Evolutionary conservation across 2,329 filamentous ascomycete species (phyloP).

Genomic region (Laburnicola sp.): DNA sequence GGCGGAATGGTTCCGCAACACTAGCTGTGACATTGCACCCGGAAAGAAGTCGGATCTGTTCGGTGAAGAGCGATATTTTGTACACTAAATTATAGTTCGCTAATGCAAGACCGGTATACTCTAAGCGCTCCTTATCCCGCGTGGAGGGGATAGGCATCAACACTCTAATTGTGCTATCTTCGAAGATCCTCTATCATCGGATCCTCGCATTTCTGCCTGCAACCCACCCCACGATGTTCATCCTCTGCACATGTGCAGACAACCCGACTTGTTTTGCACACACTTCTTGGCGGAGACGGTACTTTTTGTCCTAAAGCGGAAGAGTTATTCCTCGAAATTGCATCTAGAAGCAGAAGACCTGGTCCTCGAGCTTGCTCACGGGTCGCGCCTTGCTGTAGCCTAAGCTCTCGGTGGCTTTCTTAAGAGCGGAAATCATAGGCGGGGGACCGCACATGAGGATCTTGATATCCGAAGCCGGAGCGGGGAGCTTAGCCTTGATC

Average conservation of each 20-base stretch:
- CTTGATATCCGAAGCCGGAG: constrained; percentile 85
- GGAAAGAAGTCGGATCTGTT: neutral
- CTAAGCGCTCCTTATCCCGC: neutral
- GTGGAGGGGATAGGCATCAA: neutral
- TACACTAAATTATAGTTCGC: constrained; percentile 1
- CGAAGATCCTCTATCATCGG: neutral
- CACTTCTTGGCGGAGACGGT: too few relatives aligned
- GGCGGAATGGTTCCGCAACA: constrained; percentile 30
- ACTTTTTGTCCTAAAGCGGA: too few relatives aligned
- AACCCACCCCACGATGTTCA: too few relatives aligned
- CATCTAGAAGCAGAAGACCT: constrained; percentile 89
- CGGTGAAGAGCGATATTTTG: neutral
- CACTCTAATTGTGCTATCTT: neutral
- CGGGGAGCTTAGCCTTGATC: constrained; percentile 84
- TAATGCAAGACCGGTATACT: neutral
- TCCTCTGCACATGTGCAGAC: too few relatives aligned
- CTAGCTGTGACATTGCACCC: neutral
- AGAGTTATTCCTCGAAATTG: neutral
- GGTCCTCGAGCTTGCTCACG: constrained; percentile 96
- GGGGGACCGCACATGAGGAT: constrained; percentile 92
- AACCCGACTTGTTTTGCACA: neutral
- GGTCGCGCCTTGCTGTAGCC: constrained; percentile 91
- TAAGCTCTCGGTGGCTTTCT: constrained; percentile 88
- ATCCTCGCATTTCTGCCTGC: too few relatives aligned
- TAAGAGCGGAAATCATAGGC: constrained; percentile 94